phyloP scores from a whole-genome alignment of 768 basidiomycete species.

The Lanmaoa rubissima region DNA sequence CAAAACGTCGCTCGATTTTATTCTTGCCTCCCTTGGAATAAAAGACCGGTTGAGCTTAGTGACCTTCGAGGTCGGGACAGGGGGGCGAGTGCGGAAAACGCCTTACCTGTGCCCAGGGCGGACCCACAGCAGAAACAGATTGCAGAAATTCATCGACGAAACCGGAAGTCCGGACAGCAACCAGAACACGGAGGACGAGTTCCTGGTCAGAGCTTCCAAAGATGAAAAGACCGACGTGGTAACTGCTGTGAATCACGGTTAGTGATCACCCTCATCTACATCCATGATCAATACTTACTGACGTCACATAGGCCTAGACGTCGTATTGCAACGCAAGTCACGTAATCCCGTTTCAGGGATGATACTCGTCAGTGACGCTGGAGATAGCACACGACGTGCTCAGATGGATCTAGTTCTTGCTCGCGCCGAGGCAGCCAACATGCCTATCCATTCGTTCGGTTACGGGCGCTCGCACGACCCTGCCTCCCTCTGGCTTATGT shows the following conservation, averaged over 20 bases:
- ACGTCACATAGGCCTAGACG: constrained; percentile 67
- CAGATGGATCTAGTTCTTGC: constrained; percentile 99
- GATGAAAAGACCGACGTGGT: constrained; percentile 98
- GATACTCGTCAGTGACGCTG: constrained; percentile 88
- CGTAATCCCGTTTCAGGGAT: constrained; percentile 90
- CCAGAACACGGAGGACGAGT: constrained; percentile 56
- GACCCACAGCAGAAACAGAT: constrained; percentile 61
- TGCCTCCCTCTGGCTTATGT: constrained; percentile 97
- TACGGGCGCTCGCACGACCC: constrained; percentile 98
- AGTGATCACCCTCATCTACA: constrained; percentile 8
- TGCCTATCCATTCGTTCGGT: constrained; percentile 96
- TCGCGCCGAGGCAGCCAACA: constrained; percentile 92
- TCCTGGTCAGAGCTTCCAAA: constrained; percentile 67
- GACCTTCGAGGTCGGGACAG: constrained; percentile 86
- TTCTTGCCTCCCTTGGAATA: constrained; percentile 69
- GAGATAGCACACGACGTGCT: constrained; percentile 87
- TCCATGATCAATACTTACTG: not conserved
- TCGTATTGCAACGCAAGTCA: constrained; percentile 90
- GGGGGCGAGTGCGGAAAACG: constrained; percentile 85
- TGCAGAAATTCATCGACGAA: constrained; percentile 78
- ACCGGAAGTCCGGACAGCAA: constrained; percentile 44
- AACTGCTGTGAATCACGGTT: constrained; percentile 95
- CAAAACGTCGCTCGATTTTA: constrained; percentile 82
- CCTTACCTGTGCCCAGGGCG: constrained; percentile 81
- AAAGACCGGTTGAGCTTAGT: constrained; percentile 87